Conservation (phyloP, 2,329 filamentous ascomycete species). For the Fusarium oxysporum region DNA sequence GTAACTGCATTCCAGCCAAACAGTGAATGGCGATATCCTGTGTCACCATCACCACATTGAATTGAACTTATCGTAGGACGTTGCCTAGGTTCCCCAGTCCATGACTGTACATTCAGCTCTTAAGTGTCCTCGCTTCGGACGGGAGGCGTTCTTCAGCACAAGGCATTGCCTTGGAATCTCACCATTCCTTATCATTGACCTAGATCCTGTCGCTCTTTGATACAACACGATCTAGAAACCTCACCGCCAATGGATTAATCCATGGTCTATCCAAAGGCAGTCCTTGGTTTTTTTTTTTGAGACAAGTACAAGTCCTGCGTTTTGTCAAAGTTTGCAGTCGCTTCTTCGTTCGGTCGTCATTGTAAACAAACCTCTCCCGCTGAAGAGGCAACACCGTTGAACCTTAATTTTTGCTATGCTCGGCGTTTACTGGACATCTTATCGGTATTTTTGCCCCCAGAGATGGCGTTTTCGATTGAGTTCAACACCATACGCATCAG, state of each 20-base stretch:
- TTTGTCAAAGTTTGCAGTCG: background rate
- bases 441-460: background rate
- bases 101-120: conserved; percentile 16
- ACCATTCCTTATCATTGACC: background rate
- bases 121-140: background rate
- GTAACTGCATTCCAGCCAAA: conserved; percentile 27
- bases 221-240: background rate
- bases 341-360: background rate
- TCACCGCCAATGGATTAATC: background rate
- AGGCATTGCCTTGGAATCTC: background rate
- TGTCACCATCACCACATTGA: background rate
- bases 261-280: background rate
- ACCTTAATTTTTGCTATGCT: background rate
- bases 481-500: background rate
- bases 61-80: background rate
- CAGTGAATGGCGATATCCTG: conserved; percentile 3
- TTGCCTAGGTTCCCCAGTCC: conserved; percentile 31
- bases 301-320: background rate
- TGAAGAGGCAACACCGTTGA: background rate
- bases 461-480: background rate
- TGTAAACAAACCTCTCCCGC: background rate
- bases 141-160: conserved; percentile 23
- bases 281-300: background rate
- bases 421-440: background rate
- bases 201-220: background rate